Evolutionary conservation across 2,329 filamentous ascomycete genomes (phyloP), one percentile per base, ranked within the genome.

Genomic region (Talaromyces marneffei): DNA sequence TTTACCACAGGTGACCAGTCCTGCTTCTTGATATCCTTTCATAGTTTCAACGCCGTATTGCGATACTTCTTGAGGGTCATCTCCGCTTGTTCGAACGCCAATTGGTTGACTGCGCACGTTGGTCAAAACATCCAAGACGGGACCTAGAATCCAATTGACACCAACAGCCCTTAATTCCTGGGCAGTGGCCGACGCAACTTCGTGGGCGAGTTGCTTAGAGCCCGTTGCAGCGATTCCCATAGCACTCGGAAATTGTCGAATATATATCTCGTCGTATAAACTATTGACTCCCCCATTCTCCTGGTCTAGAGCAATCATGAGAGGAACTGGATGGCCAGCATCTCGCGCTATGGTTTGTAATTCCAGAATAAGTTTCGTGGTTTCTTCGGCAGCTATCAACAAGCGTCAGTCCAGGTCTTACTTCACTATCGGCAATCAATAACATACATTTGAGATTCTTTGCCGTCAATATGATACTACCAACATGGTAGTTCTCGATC

Each of bases 261-360:
- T 93, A 72, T 92, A 94, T 70, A 94, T 91, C 68, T 96, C 92
- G 73, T 97, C 93, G 70, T 95, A 97, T 2, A 97, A 83, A 76
- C 91, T 96, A 78, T 97, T 97, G 74, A 97, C 93, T 2, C 93
- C 92, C 65, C 94, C 94, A 85, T 99, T 97, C 75, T 99, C 94
- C 73, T 99, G 94, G 72, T 97, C 94, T 39, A 97, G 80, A 40
- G 90, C 92, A 68, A 99, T 97, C 59, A 95, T 81, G 18, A 99
- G 79, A 2, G 94, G 94, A 2, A 93, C 88, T 2, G 90, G 88
- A 74, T 97, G 93, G 20, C 93, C 93, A 63, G 93, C 89, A 75
- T 95, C 85, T 71, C 91, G 90, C 39, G 94, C 94, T 71, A 96
- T 93, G 55, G 87, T 92, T 76, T 99, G 94, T 48, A 99, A 82